phyloP scores from a whole-genome alignment of 2,329 filamentous ascomycete genomes.

The Fusarium proliferatum region DNA sequence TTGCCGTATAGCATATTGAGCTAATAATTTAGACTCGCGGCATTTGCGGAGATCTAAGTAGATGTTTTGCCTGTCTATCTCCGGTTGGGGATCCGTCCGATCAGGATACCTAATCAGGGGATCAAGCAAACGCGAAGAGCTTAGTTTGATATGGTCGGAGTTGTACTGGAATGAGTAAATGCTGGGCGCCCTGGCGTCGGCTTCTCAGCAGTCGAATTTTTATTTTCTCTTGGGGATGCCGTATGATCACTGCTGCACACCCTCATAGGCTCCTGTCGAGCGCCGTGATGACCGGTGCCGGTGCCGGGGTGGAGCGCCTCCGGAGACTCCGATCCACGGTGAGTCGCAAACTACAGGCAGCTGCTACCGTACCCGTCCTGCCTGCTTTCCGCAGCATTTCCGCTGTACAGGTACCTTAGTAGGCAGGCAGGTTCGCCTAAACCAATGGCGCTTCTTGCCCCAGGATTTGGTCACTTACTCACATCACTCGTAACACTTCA shows the following conservation, averaged over 20 bases:
- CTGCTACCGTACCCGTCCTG: slow-evolving; percentile 5
- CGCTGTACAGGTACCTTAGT: neutral
- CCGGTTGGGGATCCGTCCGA: neutral
- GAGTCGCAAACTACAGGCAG: neutral
- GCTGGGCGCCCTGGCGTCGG: too few species aligned
- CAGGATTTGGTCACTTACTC: slow-evolving; percentile 22
- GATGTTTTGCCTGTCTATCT: neutral
- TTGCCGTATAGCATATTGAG: neutral
- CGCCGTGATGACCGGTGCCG: neutral
- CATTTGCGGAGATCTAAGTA: neutral
- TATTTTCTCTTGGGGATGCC: neutral
- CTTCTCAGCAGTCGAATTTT: too few species aligned
- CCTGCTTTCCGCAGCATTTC: slow-evolving; percentile 9
- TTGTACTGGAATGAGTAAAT: neutral
- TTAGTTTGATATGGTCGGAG: neutral
- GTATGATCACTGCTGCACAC: neutral
- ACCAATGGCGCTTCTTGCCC: slow-evolving; percentile 17
- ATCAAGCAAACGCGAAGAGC: neutral
- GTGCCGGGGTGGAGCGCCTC: slow-evolving; percentile 18
- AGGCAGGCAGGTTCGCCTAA: slow-evolving; percentile 17
- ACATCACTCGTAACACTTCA: slow-evolving; percentile 12
- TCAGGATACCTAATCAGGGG: neutral
- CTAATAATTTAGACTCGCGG: neutral
- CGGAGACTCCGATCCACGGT: slow-evolving; percentile 13
- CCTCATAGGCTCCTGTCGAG: neutral